These are phyloP conservation scores for Pseudomonodictys pantanalensis DNA, from an alignment of 495 filamentous ascomycete species.

Conservation along the genomic window DNA sequence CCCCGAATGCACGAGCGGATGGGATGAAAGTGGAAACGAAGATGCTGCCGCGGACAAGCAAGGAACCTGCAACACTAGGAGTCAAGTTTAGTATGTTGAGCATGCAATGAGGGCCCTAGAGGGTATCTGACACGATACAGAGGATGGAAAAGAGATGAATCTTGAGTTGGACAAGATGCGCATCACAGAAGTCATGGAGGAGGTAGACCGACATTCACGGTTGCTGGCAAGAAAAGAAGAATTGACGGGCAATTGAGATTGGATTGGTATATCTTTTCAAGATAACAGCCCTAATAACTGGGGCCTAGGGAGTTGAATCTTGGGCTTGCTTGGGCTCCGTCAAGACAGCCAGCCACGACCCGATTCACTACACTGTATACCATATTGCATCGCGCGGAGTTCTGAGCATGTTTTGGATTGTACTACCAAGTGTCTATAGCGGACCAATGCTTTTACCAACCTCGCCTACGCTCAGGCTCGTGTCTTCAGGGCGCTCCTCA, in stretches of 20 bases:
- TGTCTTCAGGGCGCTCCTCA: no score
- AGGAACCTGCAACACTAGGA: conserved; percentile 58
- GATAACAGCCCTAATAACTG: no score
- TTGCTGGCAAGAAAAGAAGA: conserved; percentile 76
- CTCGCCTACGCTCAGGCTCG: no score
- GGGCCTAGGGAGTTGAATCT: no score
- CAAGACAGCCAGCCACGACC: no score
- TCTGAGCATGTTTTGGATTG: background rate
- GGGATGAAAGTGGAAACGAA: conserved; percentile 76
- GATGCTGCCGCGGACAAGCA: conserved; percentile 63
- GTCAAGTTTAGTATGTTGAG: conserved; percentile 78
- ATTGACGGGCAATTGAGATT: conserved; percentile 46
- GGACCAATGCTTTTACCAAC: no score
- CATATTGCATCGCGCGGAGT: conserved; percentile 11
- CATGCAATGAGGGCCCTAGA: conserved; percentile 43
- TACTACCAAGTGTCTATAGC: background rate
- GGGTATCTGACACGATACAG: conserved; percentile 41
- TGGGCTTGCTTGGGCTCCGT: no score
- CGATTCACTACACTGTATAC: conserved; percentile 1
- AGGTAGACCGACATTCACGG: conserved; percentile 86
- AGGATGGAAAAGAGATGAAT: conserved; percentile 77
- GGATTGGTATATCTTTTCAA: no score
- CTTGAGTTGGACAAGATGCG: conserved; percentile 70
- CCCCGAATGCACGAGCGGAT: conserved; percentile 65
- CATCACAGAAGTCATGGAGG: conserved; percentile 82